Percentiles rank a stretch among this genome's conserved stretches.
phyloP scores from a whole-genome alignment of 2,329 filamentous ascomycete species.

The Scorias spongiosa region DNA sequence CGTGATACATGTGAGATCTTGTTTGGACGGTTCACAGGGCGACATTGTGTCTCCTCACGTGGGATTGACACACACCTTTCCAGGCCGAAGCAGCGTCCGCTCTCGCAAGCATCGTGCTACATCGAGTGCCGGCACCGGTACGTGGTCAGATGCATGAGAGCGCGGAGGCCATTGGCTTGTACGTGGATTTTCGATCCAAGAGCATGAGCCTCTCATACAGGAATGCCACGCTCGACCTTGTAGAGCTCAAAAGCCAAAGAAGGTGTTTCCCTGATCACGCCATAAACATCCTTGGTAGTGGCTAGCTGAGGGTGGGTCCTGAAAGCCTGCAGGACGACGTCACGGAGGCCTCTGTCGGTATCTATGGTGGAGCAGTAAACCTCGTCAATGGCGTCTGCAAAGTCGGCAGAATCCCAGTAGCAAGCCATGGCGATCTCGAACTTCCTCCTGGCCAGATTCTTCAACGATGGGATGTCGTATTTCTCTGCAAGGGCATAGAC shows the following conservation, averaged over 20 bases:
- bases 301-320: slow-evolving; percentile 30
- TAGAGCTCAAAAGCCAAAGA: slow-evolving; percentile 34
- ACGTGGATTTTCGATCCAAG: not conserved
- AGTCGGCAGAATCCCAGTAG: slow-evolving; percentile 29
- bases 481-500: slow-evolving; percentile 37
- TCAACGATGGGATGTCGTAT: slow-evolving; percentile 34
- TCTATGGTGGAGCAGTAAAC: slow-evolving; percentile 35
- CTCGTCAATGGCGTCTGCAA: slow-evolving; percentile 33
- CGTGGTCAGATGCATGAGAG: not conserved
- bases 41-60: not conserved
- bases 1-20: not conserved
- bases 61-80: not conserved
- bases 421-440: slow-evolving; percentile 30
- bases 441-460: slow-evolving; percentile 30
- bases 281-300: slow-evolving; percentile 30
- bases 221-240: slow-evolving; percentile 31
- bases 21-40: not conserved
- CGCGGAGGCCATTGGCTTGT: not conserved
- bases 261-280: slow-evolving; percentile 29
- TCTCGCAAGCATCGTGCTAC: not conserved
- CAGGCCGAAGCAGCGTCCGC: not conserved
- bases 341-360: slow-evolving; percentile 32
- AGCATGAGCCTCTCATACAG: slow-evolving; percentile 13
- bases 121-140: no score
- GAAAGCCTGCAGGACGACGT: slow-evolving; percentile 33